Conservation (phyloP, 1,284 basidiomycete species). For the Trichosporon ovoides region DNA sequence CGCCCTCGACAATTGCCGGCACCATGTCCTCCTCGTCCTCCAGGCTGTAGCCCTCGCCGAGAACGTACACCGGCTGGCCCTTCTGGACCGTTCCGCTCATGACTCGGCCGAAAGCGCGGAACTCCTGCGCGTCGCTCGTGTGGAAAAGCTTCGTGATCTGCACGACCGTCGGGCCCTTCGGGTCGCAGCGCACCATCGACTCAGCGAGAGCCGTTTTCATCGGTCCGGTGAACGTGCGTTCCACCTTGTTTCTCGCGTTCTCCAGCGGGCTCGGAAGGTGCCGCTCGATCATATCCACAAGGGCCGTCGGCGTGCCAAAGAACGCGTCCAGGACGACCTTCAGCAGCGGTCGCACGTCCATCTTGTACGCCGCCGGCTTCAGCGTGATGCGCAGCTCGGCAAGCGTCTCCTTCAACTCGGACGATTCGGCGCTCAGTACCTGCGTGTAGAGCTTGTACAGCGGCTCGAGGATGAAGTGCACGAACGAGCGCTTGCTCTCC, state of each 20-base stretch:
- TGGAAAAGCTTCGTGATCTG: constrained; percentile 92
- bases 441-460: constrained; percentile 94
- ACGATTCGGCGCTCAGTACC: constrained; percentile 87
- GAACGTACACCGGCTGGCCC: constrained; percentile 84
- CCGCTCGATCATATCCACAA: constrained; percentile 87
- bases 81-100: constrained; percentile 82
- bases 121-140: constrained; percentile 89
- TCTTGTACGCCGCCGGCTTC: constrained; percentile 93
- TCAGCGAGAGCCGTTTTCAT: constrained; percentile 69
- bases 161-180: constrained; percentile 83
- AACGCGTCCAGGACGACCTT: constrained; percentile 93
- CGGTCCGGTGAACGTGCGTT: constrained; percentile 78
- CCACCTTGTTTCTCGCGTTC: constrained; percentile 68
- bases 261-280: constrained; percentile 79
- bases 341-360: constrained; percentile 91
- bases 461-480: constrained; percentile 94
- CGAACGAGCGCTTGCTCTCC: constrained; percentile 79
- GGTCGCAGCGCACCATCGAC: constrained; percentile 75
- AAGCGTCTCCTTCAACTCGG: constrained; percentile 75
- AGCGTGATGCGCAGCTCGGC: constrained; percentile 73
- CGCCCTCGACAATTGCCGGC: constrained; percentile 72
- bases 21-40: constrained; percentile 99
- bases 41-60: constrained; percentile 92
- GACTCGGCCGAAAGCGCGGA: constrained; percentile 91
- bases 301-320: constrained; percentile 81